Evolutionary conservation across 192 early-diverging fungal genomes (phyloP).

Genomic region (Coemansia sp.): DNA sequence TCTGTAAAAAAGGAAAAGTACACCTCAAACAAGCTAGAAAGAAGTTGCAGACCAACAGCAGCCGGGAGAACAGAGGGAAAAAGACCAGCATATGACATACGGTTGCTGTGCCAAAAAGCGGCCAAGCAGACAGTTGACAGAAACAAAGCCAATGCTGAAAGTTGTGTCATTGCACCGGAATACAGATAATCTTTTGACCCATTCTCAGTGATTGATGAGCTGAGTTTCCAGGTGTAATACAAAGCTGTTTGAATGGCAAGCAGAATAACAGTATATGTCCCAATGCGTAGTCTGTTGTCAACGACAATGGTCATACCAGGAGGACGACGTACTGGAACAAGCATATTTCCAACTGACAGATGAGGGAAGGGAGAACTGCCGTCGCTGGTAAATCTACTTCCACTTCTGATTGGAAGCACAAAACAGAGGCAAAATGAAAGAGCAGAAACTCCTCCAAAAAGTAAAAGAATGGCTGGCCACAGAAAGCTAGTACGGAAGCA

Average conservation of each 20-base stretch:
- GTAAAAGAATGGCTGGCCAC: conserved; percentile 24
- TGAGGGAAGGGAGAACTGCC: neutral
- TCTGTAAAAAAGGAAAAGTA: conserved; percentile 2
- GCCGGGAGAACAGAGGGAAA: conserved; percentile 20
- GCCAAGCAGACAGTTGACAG: neutral
- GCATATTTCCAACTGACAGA: neutral
- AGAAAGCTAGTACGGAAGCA: conserved; percentile 29
- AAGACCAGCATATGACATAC: conserved; percentile 6
- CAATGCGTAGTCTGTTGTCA: conserved; percentile 20
- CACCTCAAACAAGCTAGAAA: conserved; percentile 19
- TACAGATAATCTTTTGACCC: too few species aligned
- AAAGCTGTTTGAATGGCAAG: conserved; percentile 14
- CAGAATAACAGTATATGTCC: neutral
- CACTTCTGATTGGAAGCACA: conserved; percentile 6
- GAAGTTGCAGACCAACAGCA: conserved; percentile 6
- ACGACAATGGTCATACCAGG: conserved; percentile 18
- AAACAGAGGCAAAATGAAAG: neutral
- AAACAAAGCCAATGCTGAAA: conserved; percentile 3
- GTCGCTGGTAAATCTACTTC: neutral
- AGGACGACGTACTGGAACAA: conserved; percentile 19
- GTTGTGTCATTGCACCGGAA: too few species aligned
- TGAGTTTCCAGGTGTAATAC: neutral
- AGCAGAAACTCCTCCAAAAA: conserved; percentile 6
- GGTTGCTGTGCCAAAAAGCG: neutral
- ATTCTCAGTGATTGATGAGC: neutral